Evolutionary conservation across 2,329 filamentous ascomycete genomes (phyloP).

Genomic region (Penicillium sp.): DNA sequence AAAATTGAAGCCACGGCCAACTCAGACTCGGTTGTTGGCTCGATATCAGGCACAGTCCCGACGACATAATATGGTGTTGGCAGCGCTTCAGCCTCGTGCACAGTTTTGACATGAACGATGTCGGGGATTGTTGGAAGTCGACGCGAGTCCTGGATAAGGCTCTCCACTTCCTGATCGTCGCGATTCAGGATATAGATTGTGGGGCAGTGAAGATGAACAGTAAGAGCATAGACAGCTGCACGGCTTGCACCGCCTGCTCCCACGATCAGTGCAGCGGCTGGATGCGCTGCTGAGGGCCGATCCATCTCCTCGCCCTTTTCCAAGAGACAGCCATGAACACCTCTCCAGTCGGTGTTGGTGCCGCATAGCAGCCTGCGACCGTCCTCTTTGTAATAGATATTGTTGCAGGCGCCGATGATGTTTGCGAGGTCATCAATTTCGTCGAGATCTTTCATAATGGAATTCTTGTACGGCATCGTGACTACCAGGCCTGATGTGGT

Average conservation of each 20-base stretch:
- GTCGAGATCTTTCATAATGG: slow-evolving; percentile 17
- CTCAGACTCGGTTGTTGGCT: slow-evolving; percentile 35
- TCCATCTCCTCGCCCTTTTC: slow-evolving; percentile 15
- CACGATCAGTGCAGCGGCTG: slow-evolving; percentile 16
- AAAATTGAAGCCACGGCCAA: slow-evolving; percentile 29
- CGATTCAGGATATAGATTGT: slow-evolving; percentile 21
- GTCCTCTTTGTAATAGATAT: slow-evolving; percentile 16
- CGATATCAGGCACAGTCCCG: slow-evolving; percentile 44
- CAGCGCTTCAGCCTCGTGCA: slow-evolving; percentile 10
- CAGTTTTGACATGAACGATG: slow-evolving; percentile 14
- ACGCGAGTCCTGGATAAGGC: slow-evolving; percentile 14
- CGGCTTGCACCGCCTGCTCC: slow-evolving; percentile 23
- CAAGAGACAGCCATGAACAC: slow-evolving; percentile 18
- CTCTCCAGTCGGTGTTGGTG: slow-evolving; percentile 23
- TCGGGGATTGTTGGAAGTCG: slow-evolving; percentile 11
- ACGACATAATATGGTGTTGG: slow-evolving; percentile 40
- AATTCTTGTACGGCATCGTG: slow-evolving; percentile 22
- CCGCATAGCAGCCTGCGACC: slow-evolving; percentile 10
- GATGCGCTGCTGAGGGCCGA: slow-evolving; percentile 8
- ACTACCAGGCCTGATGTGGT: slow-evolving; percentile 19
- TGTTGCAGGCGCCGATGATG: slow-evolving; percentile 21
- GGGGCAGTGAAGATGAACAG: slow-evolving; percentile 12
- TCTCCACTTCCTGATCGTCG: slow-evolving; percentile 34
- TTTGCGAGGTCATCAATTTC: slow-evolving; percentile 11
- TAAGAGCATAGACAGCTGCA: slow-evolving; percentile 20